These are phyloP conservation scores for Penicillium italicum DNA, from an alignment of 2,329 filamentous ascomycete species.

Conservation along the genomic window DNA sequence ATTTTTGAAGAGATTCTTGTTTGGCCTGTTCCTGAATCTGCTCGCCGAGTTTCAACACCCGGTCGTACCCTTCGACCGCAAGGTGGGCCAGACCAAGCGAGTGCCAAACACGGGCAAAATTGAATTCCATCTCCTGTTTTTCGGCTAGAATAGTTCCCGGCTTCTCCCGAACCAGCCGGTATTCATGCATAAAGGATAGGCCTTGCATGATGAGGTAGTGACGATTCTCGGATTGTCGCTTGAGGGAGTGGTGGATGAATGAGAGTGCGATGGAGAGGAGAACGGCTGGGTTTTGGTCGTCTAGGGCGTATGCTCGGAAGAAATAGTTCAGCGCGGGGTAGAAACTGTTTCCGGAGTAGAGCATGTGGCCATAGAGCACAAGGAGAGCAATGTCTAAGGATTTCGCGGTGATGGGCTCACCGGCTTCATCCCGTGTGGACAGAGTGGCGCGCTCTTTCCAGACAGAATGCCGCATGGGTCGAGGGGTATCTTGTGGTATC, in stretches of 20 bases:
- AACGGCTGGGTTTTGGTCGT: constrained; percentile 72
- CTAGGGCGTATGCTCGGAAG: constrained; percentile 68
- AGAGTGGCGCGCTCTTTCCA: constrained; percentile 44
- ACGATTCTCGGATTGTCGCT: constrained; percentile 83
- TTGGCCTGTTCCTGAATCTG: constrained; percentile 40
- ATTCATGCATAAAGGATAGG: constrained; percentile 72
- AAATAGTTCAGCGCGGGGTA: constrained; percentile 85
- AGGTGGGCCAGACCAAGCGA: constrained; percentile 68
- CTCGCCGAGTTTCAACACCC: constrained; percentile 51
- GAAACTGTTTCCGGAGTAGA: constrained; percentile 80
- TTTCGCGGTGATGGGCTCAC: constrained; percentile 35
- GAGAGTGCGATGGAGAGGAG: constrained; percentile 77
- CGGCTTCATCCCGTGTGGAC: constrained; percentile 37
- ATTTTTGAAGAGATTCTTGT: constrained; percentile 9
- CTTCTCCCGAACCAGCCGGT: constrained; percentile 59
- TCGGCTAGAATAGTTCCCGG: constrained; percentile 44
- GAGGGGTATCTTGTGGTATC: constrained; percentile 46
- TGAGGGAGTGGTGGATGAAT: constrained; percentile 85
- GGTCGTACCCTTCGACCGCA: constrained; percentile 68
- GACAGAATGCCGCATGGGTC: constrained; percentile 40
- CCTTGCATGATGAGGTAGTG: constrained; percentile 86
- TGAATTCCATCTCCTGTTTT: constrained; percentile 75
- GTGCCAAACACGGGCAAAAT: constrained; percentile 73
- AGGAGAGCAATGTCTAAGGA: constrained; percentile 75
- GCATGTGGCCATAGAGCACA: constrained; percentile 84